Percentiles rank a stretch among this genome's conserved stretches.
Evolutionary conservation across 768 basidiomycete genomes (phyloP).

Genomic region (Boletus rufocinnamomeus): DNA sequence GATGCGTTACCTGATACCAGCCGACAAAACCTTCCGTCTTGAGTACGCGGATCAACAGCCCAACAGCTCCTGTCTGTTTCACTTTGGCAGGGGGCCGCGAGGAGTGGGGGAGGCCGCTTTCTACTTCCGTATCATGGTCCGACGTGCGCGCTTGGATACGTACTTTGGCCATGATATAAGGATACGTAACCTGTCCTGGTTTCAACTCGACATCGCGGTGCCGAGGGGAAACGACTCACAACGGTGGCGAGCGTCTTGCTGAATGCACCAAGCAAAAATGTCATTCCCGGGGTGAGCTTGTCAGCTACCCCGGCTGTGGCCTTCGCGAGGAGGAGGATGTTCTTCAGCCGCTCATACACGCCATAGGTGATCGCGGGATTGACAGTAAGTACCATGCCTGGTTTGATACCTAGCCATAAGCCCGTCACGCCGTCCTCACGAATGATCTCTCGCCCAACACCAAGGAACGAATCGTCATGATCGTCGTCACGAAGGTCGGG

Average conservation of each 20-base stretch:
- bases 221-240: slow-evolving; percentile 45
- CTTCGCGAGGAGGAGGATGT: slow-evolving; percentile 59
- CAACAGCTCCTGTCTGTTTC: slow-evolving; percentile 72
- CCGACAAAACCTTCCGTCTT: slow-evolving; percentile 80
- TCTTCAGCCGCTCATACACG: slow-evolving; percentile 89
- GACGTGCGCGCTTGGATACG: slow-evolving; percentile 85
- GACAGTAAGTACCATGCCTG: slow-evolving; percentile 91
- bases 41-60: slow-evolving; percentile 71
- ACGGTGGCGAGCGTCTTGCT: slow-evolving; percentile 96
- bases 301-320: slow-evolving; percentile 42
- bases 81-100: slow-evolving; percentile 23
- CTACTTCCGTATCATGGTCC: slow-evolving; percentile 43
- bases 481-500: slow-evolving; percentile 4
- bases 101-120: slow-evolving; percentile 21
- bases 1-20: slow-evolving; percentile 83
- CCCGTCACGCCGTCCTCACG: slow-evolving; percentile 85
- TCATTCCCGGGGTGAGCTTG: slow-evolving; percentile 75
- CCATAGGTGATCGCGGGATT: slow-evolving; percentile 99
- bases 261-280: slow-evolving; percentile 86
- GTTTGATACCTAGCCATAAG: slow-evolving; percentile 91
- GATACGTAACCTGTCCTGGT: slow-evolving; percentile 77
- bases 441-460: slow-evolving; percentile 83
- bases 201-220: not conserved
- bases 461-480: slow-evolving; percentile 71
- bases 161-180: slow-evolving; percentile 96